These are phyloP conservation scores for Mycosphaerella arachidis DNA, from an alignment of 2,329 filamentous ascomycete species.

Conservation along the genomic window DNA sequence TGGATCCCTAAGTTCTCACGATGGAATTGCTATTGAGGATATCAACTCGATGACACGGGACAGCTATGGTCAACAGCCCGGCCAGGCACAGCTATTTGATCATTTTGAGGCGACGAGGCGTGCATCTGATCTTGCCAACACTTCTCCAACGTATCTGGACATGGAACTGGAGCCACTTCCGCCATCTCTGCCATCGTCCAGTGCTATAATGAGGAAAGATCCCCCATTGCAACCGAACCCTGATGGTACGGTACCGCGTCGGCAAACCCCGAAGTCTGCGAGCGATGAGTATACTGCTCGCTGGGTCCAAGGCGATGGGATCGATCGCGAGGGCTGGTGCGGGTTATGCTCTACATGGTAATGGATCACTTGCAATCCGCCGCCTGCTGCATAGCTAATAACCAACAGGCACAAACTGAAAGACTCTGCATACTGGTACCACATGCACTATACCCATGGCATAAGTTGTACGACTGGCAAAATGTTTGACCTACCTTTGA, in stretches of 20 bases:
- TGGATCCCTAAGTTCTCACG: background rate
- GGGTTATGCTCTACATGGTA: slow-evolving; percentile 81
- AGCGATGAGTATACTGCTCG: slow-evolving; percentile 78
- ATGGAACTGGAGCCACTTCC: background rate
- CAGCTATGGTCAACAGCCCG: background rate
- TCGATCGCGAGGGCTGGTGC: slow-evolving; percentile 86
- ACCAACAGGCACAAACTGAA: slow-evolving; percentile 62
- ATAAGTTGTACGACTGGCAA: slow-evolving; percentile 77
- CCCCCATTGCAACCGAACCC: background rate
- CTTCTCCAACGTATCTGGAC: background rate
- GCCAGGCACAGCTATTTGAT: background rate
- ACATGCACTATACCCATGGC: slow-evolving; percentile 84
- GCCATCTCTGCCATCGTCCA: background rate
- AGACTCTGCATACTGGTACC: slow-evolving; percentile 90
- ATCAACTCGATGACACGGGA: background rate
- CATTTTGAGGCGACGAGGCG: background rate
- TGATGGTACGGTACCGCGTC: slow-evolving; percentile 9
- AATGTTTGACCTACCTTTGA: slow-evolving; percentile 73
- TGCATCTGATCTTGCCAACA: background rate
- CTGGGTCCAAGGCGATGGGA: slow-evolving; percentile 81
- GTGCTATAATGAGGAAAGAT: background rate
- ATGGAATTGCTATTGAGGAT: no score
- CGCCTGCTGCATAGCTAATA: background rate
- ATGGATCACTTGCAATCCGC: background rate
- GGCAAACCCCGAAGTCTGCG: slow-evolving; percentile 55